Percentiles rank a stretch among this genome's conserved stretches.
Conservation (phyloP, 1,139 yeast species). For the Arxiozyma slooffiae region DNA sequence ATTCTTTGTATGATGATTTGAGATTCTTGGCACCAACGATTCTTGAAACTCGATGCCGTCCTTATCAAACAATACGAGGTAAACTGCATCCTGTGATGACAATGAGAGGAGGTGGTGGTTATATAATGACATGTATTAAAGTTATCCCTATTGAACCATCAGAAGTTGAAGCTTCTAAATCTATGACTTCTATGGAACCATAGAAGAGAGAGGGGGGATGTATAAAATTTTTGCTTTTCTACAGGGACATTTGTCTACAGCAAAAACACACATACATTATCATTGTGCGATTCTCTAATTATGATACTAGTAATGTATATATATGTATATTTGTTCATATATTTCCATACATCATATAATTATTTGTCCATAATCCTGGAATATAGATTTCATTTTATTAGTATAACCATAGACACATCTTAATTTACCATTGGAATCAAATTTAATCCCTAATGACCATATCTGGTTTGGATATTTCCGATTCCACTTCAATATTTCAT, state of each 20-base stretch:
- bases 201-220: not conserved
- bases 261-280: not conserved
- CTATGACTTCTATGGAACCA: not conserved
- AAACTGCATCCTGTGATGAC: slow-evolving; percentile 94
- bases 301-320: no score
- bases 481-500: slow-evolving; percentile 3
- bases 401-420: slow-evolving; percentile 31
- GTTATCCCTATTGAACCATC: slow-evolving; percentile 58
- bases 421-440: slow-evolving; percentile 30
- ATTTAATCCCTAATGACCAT: slow-evolving; percentile 27
- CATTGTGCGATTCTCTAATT: not conserved
- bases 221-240: no score
- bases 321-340: no score
- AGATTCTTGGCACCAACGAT: slow-evolving; percentile 77
- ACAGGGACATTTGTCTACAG: not conserved
- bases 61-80: slow-evolving; percentile 88
- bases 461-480: slow-evolving; percentile 1
- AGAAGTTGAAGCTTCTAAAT: slow-evolving; percentile 27
- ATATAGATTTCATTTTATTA: slow-evolving; percentile 6
- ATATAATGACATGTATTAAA: slow-evolving; percentile 64
- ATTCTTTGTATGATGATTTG: slow-evolving; percentile 52
- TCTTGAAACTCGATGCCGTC: slow-evolving; percentile 71
- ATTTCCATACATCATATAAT: not conserved
- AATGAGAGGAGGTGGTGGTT: slow-evolving; percentile 88
- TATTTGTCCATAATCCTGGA: slow-evolving; percentile 13